A percentile compares a stretch with the other conserved stretches of the same genome.
phyloP scores from a whole-genome alignment of 78 protist genomes.

The Protostelium mycophagum region DNA sequence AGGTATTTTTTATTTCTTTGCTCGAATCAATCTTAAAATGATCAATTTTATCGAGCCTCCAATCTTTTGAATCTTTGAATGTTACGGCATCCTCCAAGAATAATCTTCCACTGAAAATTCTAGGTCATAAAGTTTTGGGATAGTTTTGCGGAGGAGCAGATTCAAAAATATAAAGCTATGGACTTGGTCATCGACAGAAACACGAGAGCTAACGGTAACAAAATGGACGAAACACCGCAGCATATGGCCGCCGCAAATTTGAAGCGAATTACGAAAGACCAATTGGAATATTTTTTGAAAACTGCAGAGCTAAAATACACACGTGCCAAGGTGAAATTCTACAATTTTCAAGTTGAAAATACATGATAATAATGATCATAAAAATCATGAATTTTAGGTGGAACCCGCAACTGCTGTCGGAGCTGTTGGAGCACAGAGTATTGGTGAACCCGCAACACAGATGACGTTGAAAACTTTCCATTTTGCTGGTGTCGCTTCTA shows the following conservation, averaged over 20 bases:
- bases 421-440: constrained; percentile 95
- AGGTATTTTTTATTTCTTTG: too few species aligned
- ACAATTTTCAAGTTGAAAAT: too few species aligned
- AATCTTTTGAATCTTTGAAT: neutral
- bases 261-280: constrained; percentile 27
- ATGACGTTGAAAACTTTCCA: constrained; percentile 99
- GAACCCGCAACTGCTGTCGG: constrained; percentile 99
- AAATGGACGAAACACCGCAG: neutral
- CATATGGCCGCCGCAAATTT: neutral
- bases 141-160: neutral
- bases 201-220: neutral
- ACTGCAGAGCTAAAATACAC: constrained; percentile 39
- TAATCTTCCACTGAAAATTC: neutral
- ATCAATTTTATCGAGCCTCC: too few species aligned
- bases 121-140: neutral
- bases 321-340: constrained; percentile 20
- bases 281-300: constrained; percentile 21
- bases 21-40: too few species aligned
- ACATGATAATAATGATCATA: neutral
- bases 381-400: neutral
- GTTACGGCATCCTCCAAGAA: too few species aligned
- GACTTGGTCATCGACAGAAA: neutral
- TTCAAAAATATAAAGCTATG: neutral
- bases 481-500: constrained; percentile 99
- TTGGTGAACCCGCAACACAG: constrained; percentile 99